Conservation (phyloP, 108 stramenopile species). For the Schizochytrium sp. region DNA sequence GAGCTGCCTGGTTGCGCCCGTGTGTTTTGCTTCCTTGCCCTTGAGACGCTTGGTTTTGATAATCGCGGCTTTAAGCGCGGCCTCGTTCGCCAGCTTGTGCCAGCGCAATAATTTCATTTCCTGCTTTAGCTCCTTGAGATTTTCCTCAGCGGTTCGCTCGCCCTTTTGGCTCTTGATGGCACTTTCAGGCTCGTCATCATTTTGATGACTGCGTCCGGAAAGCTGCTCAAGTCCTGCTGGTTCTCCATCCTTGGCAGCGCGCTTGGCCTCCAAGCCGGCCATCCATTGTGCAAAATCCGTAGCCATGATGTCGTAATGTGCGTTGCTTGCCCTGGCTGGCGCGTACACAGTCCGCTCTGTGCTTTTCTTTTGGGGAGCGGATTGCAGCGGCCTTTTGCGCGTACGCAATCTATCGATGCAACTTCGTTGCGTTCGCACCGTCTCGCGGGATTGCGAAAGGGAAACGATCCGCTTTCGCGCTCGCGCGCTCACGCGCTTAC, state of each 20-base stretch:
- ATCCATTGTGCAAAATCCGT: conserved; percentile 4
- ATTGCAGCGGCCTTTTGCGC: too few species aligned
- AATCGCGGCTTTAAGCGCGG: conserved; percentile 55
- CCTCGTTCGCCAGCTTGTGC: conserved; percentile 61
- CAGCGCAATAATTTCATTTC: conserved; percentile 58
- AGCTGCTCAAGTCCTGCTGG: background rate
- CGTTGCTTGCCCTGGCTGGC: too few species aligned
- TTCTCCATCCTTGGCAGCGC: background rate
- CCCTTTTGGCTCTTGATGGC: background rate
- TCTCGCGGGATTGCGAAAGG: too few species aligned
- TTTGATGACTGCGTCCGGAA: background rate
- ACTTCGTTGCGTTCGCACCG: too few species aligned
- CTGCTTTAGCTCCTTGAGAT: conserved; percentile 37
- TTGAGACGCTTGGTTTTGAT: conserved; percentile 47
- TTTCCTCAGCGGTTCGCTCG: conserved; percentile 9
- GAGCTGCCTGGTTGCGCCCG: background rate
- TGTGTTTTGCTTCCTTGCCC: background rate
- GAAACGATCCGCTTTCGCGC: too few species aligned
- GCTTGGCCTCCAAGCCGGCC: background rate
- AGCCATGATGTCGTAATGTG: background rate
- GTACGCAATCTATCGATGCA: too few species aligned
- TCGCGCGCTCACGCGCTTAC: too few species aligned
- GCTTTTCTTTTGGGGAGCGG: too few species aligned
- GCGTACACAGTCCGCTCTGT: too few species aligned
- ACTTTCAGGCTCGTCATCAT: background rate